A percentile compares a stretch with the other conserved stretches of the same genome.
Evolutionary conservation across 495 filamentous ascomycete species (phyloP).

Genomic region (Aspergillus haitiensis): DNA sequence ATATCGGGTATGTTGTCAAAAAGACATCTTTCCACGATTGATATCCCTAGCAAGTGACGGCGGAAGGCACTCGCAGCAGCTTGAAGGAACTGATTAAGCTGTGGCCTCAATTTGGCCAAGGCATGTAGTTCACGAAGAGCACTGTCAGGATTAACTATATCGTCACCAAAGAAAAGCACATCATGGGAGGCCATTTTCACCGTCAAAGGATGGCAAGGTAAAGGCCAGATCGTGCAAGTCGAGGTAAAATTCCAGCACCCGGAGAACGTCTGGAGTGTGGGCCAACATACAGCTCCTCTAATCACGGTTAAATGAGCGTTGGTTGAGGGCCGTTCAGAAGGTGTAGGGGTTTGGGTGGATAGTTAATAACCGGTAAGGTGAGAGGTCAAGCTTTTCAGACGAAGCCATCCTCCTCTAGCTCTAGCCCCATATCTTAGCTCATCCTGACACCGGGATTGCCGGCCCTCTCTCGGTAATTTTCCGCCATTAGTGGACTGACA

Average conservation of each 20-base stretch:
- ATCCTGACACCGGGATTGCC: background rate
- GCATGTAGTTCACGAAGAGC: background rate
- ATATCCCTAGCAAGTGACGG: background rate
- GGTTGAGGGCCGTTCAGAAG: background rate
- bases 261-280: background rate
- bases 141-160: background rate
- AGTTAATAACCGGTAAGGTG: background rate
- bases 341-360: background rate
- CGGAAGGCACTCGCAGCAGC: background rate
- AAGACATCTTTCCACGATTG: background rate
- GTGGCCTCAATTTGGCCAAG: background rate
- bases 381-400: background rate
- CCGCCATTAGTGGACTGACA: background rate
- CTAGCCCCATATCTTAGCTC: background rate
- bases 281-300: background rate
- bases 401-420: background rate
- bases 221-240: background rate
- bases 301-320: background rate
- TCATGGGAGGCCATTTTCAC: background rate
- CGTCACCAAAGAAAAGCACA: background rate
- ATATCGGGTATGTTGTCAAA: background rate
- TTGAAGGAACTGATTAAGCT: background rate
- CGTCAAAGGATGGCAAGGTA: background rate
- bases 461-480: background rate
- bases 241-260: background rate